Evolutionary conservation across 805 yeast genomes (phyloP).

Genomic region (Candida alai): DNA sequence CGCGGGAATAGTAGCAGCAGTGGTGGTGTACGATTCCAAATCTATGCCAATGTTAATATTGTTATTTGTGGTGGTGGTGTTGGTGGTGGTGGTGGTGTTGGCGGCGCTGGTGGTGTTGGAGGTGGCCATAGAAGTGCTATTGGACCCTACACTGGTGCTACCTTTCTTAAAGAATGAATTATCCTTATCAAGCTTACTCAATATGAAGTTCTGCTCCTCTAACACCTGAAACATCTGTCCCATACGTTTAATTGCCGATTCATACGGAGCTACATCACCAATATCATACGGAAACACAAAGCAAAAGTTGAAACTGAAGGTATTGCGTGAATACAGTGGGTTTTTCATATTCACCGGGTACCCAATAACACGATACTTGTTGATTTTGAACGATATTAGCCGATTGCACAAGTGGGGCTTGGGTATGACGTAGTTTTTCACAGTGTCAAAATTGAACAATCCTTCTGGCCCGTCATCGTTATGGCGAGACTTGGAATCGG

Average conservation of each 20-base stretch:
- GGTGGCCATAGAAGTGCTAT: not conserved
- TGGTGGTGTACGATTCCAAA: slow-evolving; percentile 4
- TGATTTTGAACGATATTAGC: slow-evolving; percentile 68
- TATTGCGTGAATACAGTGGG: slow-evolving; percentile 77
- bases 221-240: slow-evolving; percentile 86
- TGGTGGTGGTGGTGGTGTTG: too few species aligned
- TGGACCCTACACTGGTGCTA: not conserved
- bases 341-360: slow-evolving; percentile 83
- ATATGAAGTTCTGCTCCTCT: slow-evolving; percentile 80
- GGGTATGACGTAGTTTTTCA: slow-evolving; percentile 90
- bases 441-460: slow-evolving; percentile 73
- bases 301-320: slow-evolving; percentile 89
- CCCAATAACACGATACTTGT: slow-evolving; percentile 70
- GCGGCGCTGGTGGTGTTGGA: not conserved
- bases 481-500: not conserved
- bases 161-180: slow-evolving; percentile 36
- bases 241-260: slow-evolving; percentile 75
- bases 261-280: slow-evolving; percentile 80
- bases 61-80: not conserved
- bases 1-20: not conserved
- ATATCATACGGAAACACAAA: slow-evolving; percentile 78
- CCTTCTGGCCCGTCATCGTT: slow-evolving; percentile 18
- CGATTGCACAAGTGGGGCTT: slow-evolving; percentile 87
- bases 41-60: slow-evolving; percentile 7
- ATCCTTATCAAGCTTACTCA: slow-evolving; percentile 51